Evolutionary conservation across 805 yeast species (phyloP).

Genomic region (Kluyveromyces starmeri): DNA sequence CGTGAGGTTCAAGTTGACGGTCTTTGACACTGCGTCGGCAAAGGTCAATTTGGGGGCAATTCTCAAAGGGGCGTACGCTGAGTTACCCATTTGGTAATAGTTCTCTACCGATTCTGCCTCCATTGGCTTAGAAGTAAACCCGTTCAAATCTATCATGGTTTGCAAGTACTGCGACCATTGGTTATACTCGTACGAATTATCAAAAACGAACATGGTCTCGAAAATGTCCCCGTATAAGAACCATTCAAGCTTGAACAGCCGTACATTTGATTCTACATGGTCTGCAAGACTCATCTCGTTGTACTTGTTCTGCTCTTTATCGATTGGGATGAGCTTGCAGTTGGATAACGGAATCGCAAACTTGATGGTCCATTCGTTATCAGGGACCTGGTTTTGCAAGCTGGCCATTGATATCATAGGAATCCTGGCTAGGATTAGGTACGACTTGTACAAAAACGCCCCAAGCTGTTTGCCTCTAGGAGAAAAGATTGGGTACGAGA

Average conservation of each 20-base stretch:
- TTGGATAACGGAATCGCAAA: slow-evolving; percentile 42
- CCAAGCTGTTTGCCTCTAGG: slow-evolving; percentile 22
- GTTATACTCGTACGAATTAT: slow-evolving; percentile 28
- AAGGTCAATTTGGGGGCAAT: slow-evolving; percentile 3
- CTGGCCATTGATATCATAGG: slow-evolving; percentile 11
- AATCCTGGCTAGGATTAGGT: slow-evolving; percentile 33
- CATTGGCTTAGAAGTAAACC: slow-evolving; percentile 3
- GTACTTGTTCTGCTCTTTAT: slow-evolving; percentile 24
- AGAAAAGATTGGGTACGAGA: not conserved
- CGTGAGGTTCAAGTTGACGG: slow-evolving; percentile 1
- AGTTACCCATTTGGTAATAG: slow-evolving; percentile 3
- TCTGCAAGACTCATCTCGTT: slow-evolving; percentile 27
- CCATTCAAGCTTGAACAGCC: slow-evolving; percentile 38
- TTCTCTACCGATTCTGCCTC: slow-evolving; percentile 5
- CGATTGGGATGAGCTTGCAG: slow-evolving; percentile 22
- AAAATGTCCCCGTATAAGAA: slow-evolving; percentile 27
- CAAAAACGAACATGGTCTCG: slow-evolving; percentile 36
- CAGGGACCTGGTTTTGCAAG: not conserved
- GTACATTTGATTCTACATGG: slow-evolving; percentile 29
- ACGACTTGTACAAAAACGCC: slow-evolving; percentile 42
- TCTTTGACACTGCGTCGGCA: slow-evolving; percentile 2
- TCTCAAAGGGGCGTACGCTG: slow-evolving; percentile 1
- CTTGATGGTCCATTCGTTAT: slow-evolving; percentile 16
- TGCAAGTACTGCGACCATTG: slow-evolving; percentile 30
- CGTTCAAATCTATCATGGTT: slow-evolving; percentile 1